Base-by-base conservation (phyloP, 345 rosid species). In the Gossypium bickii region DNA sequence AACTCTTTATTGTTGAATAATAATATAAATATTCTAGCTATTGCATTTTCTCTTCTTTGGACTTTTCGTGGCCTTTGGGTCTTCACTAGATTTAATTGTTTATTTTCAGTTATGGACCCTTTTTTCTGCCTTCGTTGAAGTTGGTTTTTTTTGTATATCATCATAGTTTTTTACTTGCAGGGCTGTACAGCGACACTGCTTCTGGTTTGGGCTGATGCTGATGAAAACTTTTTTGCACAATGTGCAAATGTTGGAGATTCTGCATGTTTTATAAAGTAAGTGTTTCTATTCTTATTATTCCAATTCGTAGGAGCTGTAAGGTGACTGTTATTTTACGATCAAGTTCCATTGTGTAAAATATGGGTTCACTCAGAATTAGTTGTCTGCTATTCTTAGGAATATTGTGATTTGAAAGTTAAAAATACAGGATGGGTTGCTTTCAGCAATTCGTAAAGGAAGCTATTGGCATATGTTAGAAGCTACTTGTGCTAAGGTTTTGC, bases 231-330 rank as follows among this genome's bases (percentile, higher is more conserved):
- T 76, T 88, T 87, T 79, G 93, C 84, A 11, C 99, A 91, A 60
- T 95, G 99, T 84, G 97, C 97, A 51, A 95, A 95, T 80, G 82
- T 93, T 73, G 99, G 99, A 60, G 99, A 93, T 78, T 93, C 99
- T 52, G 93, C 92, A 67, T 95, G 98, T 79, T 69, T 89, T 61
- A 78, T 95, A 75, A 84, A 87, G 99, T 91, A 93, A 25, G 96
- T 70, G 62, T 70, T 79, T 66, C 24, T 52, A 43, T 55, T 83
- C 25, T 13, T 49, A 67, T 67, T 45, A 16, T 5, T 67, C 34
- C 34, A 67, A 67, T 2, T 45, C 12, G 18, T 45, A 2, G n/a
- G 17, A 45, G 12, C 38, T 63, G 24, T 43, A 3, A 20, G 49
- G 49, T 43, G 17, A 64, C 12, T 2, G 2, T 0, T 57, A 57